Conservation (phyloP, 2,329 filamentous ascomycete species). For the Talaromyces sp. region DNA sequence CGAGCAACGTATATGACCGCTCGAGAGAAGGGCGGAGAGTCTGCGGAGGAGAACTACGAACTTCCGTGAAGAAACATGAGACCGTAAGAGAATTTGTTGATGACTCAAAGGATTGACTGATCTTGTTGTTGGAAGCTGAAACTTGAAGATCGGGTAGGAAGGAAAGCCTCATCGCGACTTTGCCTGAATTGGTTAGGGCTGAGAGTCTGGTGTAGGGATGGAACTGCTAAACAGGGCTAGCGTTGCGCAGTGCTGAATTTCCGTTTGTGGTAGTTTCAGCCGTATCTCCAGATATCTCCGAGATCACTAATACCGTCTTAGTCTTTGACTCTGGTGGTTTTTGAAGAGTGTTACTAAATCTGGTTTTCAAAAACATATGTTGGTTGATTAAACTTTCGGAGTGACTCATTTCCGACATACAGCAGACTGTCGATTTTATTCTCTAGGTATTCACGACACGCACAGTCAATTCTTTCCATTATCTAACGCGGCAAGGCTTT, state of each 20-base stretch:
- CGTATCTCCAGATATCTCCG: neutral
- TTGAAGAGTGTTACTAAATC: neutral
- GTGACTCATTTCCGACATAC: neutral
- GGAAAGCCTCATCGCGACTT: neutral
- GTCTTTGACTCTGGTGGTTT: neutral
- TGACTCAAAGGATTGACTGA: neutral
- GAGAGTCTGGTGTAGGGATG: neutral
- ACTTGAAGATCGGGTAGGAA: neutral
- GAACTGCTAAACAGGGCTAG: neutral
- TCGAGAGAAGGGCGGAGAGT: neutral
- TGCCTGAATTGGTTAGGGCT: neutral
- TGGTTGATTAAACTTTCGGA: no score
- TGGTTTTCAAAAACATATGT: no score
- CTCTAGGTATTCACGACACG: no score
- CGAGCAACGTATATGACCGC: neutral
- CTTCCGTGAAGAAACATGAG: neutral
- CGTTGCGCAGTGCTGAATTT: neutral
- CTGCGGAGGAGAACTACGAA: neutral
- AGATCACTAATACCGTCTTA: neutral
- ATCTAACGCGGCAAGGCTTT: no score
- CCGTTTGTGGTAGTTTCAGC: neutral
- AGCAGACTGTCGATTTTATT: neutral
- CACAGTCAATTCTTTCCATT: neutral
- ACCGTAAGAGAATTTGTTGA: neutral
- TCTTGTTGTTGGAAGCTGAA: neutral